These are phyloP conservation scores for Penicillium bovifimosum DNA, from an alignment of 495 filamentous ascomycete species.

Conservation along the genomic window DNA sequence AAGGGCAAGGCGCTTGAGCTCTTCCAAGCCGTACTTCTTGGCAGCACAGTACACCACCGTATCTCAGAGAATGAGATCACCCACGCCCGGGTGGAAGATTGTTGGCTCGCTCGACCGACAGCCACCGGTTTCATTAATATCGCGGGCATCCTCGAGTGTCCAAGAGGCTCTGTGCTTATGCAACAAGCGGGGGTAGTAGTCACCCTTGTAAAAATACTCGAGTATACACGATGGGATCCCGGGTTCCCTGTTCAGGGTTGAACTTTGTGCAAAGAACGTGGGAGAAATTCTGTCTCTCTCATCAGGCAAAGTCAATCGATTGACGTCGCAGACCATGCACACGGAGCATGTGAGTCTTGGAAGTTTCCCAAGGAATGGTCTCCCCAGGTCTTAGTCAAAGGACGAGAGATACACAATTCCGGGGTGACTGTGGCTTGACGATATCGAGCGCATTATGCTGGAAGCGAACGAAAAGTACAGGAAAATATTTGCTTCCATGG, in stretches of 20 bases:
- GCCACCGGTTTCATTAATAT: constrained; percentile 45
- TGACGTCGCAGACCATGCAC: constrained; percentile 37
- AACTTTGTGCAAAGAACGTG: neutral
- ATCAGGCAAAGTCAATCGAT: constrained; percentile 51
- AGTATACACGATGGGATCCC: constrained; percentile 62
- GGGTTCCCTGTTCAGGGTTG: constrained; percentile 41
- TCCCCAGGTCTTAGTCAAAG: constrained; percentile 23
- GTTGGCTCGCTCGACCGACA: constrained; percentile 67
- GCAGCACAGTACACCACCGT: constrained; percentile 90
- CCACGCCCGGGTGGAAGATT: constrained; percentile 62
- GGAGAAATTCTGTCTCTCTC: constrained; percentile 33
- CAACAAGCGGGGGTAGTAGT: constrained; percentile 57
- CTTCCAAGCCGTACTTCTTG: constrained; percentile 76
- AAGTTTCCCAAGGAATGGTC: constrained; percentile 29
- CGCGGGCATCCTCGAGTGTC: constrained; percentile 62
- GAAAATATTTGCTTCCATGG: too few relatives aligned
- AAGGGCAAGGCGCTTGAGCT: constrained; percentile 80
- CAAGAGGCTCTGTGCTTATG: constrained; percentile 49
- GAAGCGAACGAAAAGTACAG: too few relatives aligned
- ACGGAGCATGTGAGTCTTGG: constrained; percentile 31
- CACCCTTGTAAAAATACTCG: constrained; percentile 67
- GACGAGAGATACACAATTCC: constrained; percentile 14
- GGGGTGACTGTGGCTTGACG: constrained; percentile 29
- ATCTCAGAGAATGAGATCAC: constrained; percentile 73
- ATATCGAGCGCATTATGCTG: too few relatives aligned